Conservation (phyloP, 345 rosid genomes). For the Limnanthes douglasii region DNA sequence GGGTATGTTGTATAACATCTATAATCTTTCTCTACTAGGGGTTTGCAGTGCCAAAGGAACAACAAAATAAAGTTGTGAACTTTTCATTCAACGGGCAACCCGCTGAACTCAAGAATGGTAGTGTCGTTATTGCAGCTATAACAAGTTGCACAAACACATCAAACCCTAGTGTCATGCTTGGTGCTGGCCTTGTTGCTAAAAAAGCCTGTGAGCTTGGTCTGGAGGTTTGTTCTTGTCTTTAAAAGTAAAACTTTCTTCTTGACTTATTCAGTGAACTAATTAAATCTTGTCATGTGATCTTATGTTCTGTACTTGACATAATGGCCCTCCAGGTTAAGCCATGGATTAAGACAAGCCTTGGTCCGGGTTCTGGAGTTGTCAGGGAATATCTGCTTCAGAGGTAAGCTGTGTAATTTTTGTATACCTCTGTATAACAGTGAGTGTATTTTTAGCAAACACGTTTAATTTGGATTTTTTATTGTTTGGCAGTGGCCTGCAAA, state of each 20-base stretch:
- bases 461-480: conserved; percentile 6
- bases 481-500: conserved; percentile 49
- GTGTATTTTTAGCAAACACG: too few relatives aligned
- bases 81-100: conserved; percentile 47
- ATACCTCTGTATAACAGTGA: neutral
- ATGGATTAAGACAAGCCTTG: conserved; percentile 85
- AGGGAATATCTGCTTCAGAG: conserved; percentile 52
- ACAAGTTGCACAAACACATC: conserved; percentile 78
- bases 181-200: conserved; percentile 66
- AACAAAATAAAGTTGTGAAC: conserved; percentile 36
- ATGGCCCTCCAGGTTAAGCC: conserved; percentile 46
- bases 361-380: conserved; percentile 73
- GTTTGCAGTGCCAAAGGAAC: conserved; percentile 53
- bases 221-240: conserved; percentile 26
- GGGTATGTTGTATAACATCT: neutral
- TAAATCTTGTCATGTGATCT: too few relatives aligned
- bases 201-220: conserved; percentile 64
- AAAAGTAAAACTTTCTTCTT: neutral
- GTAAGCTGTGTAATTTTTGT: conserved; percentile 14
- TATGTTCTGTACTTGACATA: neutral
- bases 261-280: neutral
- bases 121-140: conserved; percentile 73
- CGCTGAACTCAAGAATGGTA: conserved; percentile 59
- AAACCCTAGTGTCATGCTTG: conserved; percentile 79
- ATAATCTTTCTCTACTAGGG: conserved; percentile 28